Evolutionary conservation across 2,329 filamentous ascomycete species (phyloP), one percentile per base, ranked within the genome.

Genomic region (Aspergillus versicolor): DNA sequence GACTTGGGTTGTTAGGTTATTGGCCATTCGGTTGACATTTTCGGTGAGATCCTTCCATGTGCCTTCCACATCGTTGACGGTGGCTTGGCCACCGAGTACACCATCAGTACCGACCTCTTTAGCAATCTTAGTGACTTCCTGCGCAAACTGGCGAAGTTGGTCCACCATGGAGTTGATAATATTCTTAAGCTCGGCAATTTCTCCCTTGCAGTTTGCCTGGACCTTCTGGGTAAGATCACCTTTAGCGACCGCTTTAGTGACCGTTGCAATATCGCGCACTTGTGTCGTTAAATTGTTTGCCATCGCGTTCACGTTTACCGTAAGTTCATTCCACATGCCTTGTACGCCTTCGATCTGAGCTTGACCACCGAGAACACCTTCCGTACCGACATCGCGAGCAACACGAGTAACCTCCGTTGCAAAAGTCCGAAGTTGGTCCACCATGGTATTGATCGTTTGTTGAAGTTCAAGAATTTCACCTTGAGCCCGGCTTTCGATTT

Each of bases 131-230:
- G 93, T 97, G 67, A 99, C 94, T 78, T 97, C 93, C 70, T 92
- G 90, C 9, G 94, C 94, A 72, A 97, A 97, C 71, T 97, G 92
- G 70, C 96, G 91, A 57, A 99, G 81, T 74, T 97, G 94, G 73
- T 97, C 94, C 64, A 99, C 93, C 93, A 99, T 99, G 73, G 90
- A 94, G 77, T 99, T 99, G 81, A 97, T 99, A 46, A 94, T 97
- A 59, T 92, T 92, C 77, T 99, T 99, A 70, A 99, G 88, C 79
- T 90, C 91, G 71, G 87, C 89, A 69, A 92, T 97, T 82, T 93
- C 94, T 75, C 89, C 95, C 79, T 88, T 89, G 77, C 90, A 93
- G 70, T 91, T 91, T 60, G 92, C 92, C 74, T 96, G 91, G 40
- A 99, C 93, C 75, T 97, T 97, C 75, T 96, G 93, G 50, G 92